Evolutionary conservation across 163 green algal genomes (phyloP), one percentile per base, ranked within the genome.

Genomic region (Chlamydomonas reinhardtii): DNA sequence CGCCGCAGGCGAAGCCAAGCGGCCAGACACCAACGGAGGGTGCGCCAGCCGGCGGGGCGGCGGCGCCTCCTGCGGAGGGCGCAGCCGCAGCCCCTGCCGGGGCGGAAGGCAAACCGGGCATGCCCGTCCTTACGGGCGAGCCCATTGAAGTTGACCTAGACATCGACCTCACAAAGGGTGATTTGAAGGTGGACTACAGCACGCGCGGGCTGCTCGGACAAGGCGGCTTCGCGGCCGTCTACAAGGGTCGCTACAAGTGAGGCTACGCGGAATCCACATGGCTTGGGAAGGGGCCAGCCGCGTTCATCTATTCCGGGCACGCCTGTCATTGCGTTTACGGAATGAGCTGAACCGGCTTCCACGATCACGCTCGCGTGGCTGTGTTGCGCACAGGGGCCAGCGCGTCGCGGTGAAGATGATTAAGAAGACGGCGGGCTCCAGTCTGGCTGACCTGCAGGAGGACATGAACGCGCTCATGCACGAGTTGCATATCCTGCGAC

Each of bases 401-500:
- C 80, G 80, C 16, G 80, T 86, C 16, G 80, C 80, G 4, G 80
- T 86, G 32, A 86, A 86, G 54, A 86, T 86, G 80, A 86, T 86
- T 2, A 86, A 86, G 56, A 86, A 86, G 80, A 73, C 80, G 34
- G 71, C 80, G 9, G 80, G 80, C 4, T 80, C 70, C 25, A 86
- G 70, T 35, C 70, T 86, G 14, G 69, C 70, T 5, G 80, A 86
- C 48, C 59, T 86, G 54, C 80, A 86, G 80, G 80, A 86, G 70
- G 80, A 86, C 80, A 86, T 86, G 70, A 86, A 86, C 59, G 70
- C 80, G 25, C 80, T 86, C n/a, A 86, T 80, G 80, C 80, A 86
- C 59, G 80, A 86, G 80, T 70, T 86, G 35, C 66, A 86, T 70
- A 86, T 86, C 37, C 70, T 86, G 17, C 80, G 79, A 0, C 68